Percentiles rank a stretch among this genome's conserved stretches.
These are phyloP conservation scores for Cruciata laevipes DNA, from an alignment of 257 asterid species.

Conservation along the genomic window DNA sequence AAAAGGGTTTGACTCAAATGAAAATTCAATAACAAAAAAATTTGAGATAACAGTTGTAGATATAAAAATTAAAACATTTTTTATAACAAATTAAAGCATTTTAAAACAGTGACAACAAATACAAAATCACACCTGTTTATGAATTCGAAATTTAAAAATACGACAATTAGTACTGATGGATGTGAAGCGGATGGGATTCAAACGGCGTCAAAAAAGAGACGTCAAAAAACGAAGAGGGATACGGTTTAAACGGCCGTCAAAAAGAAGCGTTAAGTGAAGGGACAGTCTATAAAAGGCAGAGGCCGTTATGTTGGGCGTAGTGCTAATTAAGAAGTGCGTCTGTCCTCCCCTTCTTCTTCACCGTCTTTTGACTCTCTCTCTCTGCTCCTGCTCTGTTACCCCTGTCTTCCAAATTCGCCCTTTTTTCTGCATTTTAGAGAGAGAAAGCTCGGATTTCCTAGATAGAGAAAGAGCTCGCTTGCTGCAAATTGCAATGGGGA, in stretches of 20 bases:
- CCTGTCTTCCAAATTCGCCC: background rate
- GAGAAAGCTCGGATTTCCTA: constrained; percentile 7
- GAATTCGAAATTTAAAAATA: too few species aligned
- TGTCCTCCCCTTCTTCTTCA: constrained; percentile 12
- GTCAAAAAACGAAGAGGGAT: background rate
- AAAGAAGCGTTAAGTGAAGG: constrained; percentile 29
- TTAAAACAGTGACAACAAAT: too few species aligned
- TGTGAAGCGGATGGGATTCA: background rate
- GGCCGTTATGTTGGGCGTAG: constrained; percentile 63
- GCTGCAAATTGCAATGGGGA: constrained; percentile 11
- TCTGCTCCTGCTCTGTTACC: background rate
- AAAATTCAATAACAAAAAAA: too few species aligned
- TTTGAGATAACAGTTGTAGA: too few species aligned
- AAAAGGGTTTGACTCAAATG: too few species aligned
- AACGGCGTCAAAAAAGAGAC: constrained; percentile 1
- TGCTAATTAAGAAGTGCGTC: constrained; percentile 24
- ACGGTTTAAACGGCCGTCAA: constrained; percentile 45
- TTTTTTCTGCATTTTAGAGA: constrained; percentile 16
- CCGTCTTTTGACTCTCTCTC: constrained; percentile 5
- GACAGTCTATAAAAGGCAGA: constrained; percentile 48
- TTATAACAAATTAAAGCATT: background rate
- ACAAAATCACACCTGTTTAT: too few species aligned
- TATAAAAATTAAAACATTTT: too few species aligned
- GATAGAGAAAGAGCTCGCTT: constrained; percentile 5
- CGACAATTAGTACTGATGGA: background rate